Percentiles rank a stretch among this genome's conserved stretches.
phyloP scores from a whole-genome alignment of 2,329 filamentous ascomycete species.

The Dactylellina parvicollis region DNA sequence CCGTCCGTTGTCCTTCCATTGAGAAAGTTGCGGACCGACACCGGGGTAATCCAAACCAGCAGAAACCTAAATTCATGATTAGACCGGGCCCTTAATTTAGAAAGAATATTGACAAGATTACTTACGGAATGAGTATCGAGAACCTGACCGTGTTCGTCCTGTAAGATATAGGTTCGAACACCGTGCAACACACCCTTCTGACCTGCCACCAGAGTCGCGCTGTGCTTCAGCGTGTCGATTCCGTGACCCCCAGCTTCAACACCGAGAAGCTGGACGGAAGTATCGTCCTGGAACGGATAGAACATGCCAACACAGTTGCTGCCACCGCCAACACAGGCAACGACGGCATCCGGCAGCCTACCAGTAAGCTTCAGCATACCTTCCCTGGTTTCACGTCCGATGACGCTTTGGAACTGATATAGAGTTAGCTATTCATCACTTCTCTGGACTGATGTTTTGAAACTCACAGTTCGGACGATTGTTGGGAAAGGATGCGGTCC shows the following conservation, averaged over 20 bases:
- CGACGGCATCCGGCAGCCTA: slow-evolving; percentile 92
- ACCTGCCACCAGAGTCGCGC: slow-evolving; percentile 85
- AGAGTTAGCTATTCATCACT: slow-evolving; percentile 2
- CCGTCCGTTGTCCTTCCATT: slow-evolving; percentile 89
- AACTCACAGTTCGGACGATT: slow-evolving; percentile 78
- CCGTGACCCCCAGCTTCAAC: slow-evolving; percentile 97
- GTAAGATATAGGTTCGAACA: slow-evolving; percentile 93
- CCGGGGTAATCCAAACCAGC: slow-evolving; percentile 97
- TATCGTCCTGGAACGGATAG: slow-evolving; percentile 89
- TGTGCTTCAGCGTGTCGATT: slow-evolving; percentile 83
- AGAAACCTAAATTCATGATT: slow-evolving; percentile 67
- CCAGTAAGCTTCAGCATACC: slow-evolving; percentile 87
- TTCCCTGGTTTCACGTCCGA: slow-evolving; percentile 90
- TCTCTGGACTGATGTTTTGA: background rate
- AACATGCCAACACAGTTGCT: slow-evolving; percentile 98
- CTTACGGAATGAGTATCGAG: slow-evolving; percentile 84
- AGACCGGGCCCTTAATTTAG: background rate
- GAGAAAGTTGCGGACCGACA: slow-evolving; percentile 89
- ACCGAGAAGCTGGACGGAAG: slow-evolving; percentile 84
- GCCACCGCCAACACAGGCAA: slow-evolving; percentile 95
- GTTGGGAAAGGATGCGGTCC: slow-evolving; percentile 97
- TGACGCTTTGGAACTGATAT: slow-evolving; percentile 83
- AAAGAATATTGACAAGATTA: background rate
- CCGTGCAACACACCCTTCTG: slow-evolving; percentile 94
- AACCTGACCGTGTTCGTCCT: slow-evolving; percentile 92